A percentile compares a stretch with the other conserved stretches of the same genome.
phyloP scores from a whole-genome alignment of 2,329 filamentous ascomycete genomes.

The Microcyclospora pomicola region DNA sequence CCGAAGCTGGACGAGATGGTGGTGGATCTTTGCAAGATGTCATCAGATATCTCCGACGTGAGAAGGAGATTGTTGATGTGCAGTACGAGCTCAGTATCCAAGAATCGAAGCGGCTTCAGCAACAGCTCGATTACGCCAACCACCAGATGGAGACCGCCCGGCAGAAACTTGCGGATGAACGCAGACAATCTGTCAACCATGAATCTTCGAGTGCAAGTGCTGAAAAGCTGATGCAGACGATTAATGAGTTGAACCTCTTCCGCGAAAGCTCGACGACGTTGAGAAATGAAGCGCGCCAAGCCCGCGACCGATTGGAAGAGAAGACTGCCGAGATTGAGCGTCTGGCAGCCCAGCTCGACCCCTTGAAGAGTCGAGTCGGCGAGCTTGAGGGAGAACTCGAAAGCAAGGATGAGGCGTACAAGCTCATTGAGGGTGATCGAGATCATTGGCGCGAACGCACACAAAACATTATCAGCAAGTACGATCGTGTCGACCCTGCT shows the following conservation, averaged over 20 bases:
- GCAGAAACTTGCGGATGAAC: conserved; percentile 82
- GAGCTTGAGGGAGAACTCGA: conserved; percentile 72
- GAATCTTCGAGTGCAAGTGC: conserved; percentile 64
- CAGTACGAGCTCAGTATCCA: conserved; percentile 82
- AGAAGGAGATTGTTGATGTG: conserved; percentile 97
- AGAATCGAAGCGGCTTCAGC: conserved; percentile 75
- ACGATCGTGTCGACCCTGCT: conserved; percentile 85
- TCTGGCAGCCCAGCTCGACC: conserved; percentile 61
- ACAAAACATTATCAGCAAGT: conserved; percentile 89
- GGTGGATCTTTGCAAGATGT: conserved; percentile 75
- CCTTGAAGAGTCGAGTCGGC: conserved; percentile 63
- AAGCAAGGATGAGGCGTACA: conserved; percentile 75
- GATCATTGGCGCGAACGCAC: conserved; percentile 94
- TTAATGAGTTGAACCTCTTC: conserved; percentile 91
- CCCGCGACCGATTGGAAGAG: conserved; percentile 60
- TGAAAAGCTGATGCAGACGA: conserved; percentile 81
- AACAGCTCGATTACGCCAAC: conserved; percentile 78
- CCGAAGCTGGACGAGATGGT: conserved; percentile 35
- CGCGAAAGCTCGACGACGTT: conserved; percentile 88
- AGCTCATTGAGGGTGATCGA: conserved; percentile 76
- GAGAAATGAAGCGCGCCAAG: conserved; percentile 69
- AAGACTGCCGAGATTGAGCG: conserved; percentile 63
- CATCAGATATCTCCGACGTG: conserved; percentile 77
- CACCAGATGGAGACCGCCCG: conserved; percentile 78
- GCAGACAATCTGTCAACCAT: conserved; percentile 58